Percentiles rank a stretch among this genome's conserved stretches.
Conservation (phyloP, 129 eudicot species). For the Smallanthus sonchifolius region DNA sequence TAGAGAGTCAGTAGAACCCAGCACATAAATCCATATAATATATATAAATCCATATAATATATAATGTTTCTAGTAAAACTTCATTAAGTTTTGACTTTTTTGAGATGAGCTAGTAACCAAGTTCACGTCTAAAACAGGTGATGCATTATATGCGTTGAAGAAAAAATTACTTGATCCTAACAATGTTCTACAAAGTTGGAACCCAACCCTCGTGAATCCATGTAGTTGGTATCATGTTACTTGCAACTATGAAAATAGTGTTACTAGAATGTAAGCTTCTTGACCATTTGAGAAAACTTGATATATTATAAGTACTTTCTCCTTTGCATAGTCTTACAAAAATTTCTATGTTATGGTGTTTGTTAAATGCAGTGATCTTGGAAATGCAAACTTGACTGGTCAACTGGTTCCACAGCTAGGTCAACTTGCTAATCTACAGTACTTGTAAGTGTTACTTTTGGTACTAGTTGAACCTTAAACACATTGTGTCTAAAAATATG, state of each 20-base stretch:
- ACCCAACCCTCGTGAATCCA: conserved; percentile 59
- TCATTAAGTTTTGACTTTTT: too few species aligned
- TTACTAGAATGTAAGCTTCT: conserved; percentile 58
- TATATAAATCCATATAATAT: too few species aligned
- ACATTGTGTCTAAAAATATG: too few species aligned
- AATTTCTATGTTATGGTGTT: background rate
- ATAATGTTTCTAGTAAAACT: too few species aligned
- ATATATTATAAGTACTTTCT: background rate
- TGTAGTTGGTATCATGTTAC: conserved; percentile 76
- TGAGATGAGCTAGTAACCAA: too few species aligned
- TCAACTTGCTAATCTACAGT: conserved; percentile 48
- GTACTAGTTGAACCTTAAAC: too few species aligned
- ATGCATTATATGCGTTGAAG: conserved; percentile 57
- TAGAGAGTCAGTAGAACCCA: too few species aligned
- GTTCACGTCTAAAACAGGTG: conserved; percentile 47
- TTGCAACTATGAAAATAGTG: conserved; percentile 49
- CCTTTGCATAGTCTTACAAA: background rate
- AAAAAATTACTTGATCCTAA: conserved; percentile 53
- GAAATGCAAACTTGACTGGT: conserved; percentile 66
- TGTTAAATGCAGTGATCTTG: conserved; percentile 56
- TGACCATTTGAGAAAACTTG: background rate
- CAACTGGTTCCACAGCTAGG: conserved; percentile 58
- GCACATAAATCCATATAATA: too few species aligned
- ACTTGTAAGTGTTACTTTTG: conserved; percentile 57
- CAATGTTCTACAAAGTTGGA: conserved; percentile 65